These are phyloP conservation scores for Fusarium goolgardi DNA, from an alignment of 2,329 filamentous ascomycete species.

Conservation along the genomic window DNA sequence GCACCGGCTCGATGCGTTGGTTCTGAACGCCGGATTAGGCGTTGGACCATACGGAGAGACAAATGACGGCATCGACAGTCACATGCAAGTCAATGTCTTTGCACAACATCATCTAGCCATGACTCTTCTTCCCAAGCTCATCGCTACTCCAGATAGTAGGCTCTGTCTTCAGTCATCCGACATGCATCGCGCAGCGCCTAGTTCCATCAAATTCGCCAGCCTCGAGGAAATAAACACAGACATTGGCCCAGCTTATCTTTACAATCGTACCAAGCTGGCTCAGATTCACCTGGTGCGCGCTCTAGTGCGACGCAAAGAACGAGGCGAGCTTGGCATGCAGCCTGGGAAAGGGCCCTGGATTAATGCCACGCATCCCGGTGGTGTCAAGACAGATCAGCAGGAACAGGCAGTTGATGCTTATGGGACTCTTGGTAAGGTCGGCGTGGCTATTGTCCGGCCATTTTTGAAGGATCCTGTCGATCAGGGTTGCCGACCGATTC, in stretches of 20 bases:
- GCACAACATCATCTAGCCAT: conserved; percentile 22
- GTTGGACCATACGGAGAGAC: conserved; percentile 12
- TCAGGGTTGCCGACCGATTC: conserved; percentile 9
- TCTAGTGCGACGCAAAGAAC: background rate
- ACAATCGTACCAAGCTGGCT: conserved; percentile 10
- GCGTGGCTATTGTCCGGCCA: background rate
- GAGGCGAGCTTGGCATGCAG: conserved; percentile 3
- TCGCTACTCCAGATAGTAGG: conserved; percentile 13
- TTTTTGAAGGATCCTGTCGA: conserved; percentile 15
- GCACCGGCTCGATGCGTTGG: background rate
- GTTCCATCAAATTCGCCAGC: background rate
- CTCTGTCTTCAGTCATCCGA: conserved; percentile 3
- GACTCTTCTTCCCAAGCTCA: conserved; percentile 9
- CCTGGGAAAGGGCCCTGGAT: conserved; percentile 13
- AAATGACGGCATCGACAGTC: conserved; percentile 14
- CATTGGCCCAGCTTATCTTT: conserved; percentile 1
- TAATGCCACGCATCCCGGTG: conserved; percentile 19
- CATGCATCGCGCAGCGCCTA: background rate
- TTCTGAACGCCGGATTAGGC: conserved; percentile 10
- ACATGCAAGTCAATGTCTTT: conserved; percentile 22
- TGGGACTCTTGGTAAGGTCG: conserved; percentile 11
- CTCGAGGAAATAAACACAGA: conserved; percentile 3
- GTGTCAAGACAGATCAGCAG: conserved; percentile 13
- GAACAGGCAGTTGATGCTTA: conserved; percentile 13
- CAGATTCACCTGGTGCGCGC: conserved; percentile 5